Percentiles rank a stretch among this genome's conserved stretches.
phyloP scores from a whole-genome alignment of 2,329 filamentous ascomycete species.

The Trichoderma breve region DNA sequence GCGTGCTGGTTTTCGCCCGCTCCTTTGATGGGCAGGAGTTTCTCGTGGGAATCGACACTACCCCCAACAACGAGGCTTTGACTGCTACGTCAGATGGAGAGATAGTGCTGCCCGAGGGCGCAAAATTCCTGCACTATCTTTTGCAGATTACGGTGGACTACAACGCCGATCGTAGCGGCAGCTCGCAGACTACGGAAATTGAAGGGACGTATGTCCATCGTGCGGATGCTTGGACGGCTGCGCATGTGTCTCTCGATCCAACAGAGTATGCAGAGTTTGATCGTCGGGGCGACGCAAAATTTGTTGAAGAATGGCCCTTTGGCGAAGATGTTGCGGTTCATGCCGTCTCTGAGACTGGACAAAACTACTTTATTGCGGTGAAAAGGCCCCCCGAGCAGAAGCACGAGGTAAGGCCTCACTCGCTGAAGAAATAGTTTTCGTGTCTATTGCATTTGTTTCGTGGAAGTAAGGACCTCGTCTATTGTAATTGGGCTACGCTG shows the following conservation, averaged over 20 bases:
- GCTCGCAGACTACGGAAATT: constrained; percentile 38
- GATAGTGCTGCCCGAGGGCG: constrained; percentile 27
- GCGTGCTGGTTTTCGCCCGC: constrained; percentile 38
- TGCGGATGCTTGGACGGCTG: constrained; percentile 35
- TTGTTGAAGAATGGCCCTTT: constrained; percentile 41
- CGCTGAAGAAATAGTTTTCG: background rate
- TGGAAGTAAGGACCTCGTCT: background rate
- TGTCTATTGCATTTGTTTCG: background rate
- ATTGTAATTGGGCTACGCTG: background rate
- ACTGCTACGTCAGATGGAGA: constrained; percentile 23
- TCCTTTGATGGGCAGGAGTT: constrained; percentile 39
- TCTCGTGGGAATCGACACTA: constrained; percentile 38
- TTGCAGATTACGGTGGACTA: constrained; percentile 44
- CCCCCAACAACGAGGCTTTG: constrained; percentile 36
- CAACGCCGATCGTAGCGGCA: constrained; percentile 37
- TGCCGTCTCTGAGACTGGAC: constrained; percentile 42
- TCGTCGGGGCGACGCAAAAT: constrained; percentile 28
- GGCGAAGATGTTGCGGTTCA: constrained; percentile 42
- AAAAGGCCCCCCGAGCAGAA: constrained; percentile 25
- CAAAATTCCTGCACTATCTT: constrained; percentile 39
- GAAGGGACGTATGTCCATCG: constrained; percentile 38
- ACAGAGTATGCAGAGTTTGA: constrained; percentile 37
- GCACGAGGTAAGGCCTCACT: background rate
- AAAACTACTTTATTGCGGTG: constrained; percentile 41
- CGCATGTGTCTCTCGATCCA: constrained; percentile 33